Evolutionary conservation across 352 stramenopile genomes (phyloP).

Genomic region (Elongisporangium anandrum): DNA sequence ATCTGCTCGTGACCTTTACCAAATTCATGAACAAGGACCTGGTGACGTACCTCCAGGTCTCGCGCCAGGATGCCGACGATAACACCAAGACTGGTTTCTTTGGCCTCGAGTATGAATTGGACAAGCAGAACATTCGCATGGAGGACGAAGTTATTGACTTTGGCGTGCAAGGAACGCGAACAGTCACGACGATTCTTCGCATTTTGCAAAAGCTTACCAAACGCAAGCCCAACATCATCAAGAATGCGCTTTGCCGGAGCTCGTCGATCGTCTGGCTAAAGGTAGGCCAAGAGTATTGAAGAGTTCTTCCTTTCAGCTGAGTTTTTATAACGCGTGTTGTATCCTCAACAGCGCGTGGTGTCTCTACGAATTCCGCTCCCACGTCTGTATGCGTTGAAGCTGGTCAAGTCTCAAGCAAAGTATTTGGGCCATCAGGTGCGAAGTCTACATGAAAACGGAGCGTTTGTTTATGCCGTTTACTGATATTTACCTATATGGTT

Average conservation of each 20-base stretch:
- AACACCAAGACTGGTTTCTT: slow-evolving; percentile 52
- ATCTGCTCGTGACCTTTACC: slow-evolving; percentile 62
- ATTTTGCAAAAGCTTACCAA: slow-evolving; percentile 84
- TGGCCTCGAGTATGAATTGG: slow-evolving; percentile 51
- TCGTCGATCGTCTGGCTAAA: slow-evolving; percentile 82
- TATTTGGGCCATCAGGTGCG: slow-evolving; percentile 73
- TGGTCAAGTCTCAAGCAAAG: slow-evolving; percentile 83
- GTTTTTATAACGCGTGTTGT: background rate
- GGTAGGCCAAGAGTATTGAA: slow-evolving; percentile 16
- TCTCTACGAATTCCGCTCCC: slow-evolving; percentile 59
- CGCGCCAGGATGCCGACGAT: slow-evolving; percentile 42
- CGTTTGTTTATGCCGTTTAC: background rate
- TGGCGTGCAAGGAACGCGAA: slow-evolving; percentile 57
- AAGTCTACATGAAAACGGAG: too few relatives aligned
- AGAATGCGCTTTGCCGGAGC: slow-evolving; percentile 65
- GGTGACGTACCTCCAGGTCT: slow-evolving; percentile 70
- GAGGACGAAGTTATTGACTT: slow-evolving; percentile 74
- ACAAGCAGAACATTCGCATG: slow-evolving; percentile 52
- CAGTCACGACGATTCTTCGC: slow-evolving; percentile 70
- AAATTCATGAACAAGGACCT: slow-evolving; percentile 89
- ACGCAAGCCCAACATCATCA: slow-evolving; percentile 82
- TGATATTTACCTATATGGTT: too few relatives aligned
- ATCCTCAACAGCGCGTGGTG: slow-evolving; percentile 44
- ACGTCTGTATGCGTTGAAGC: slow-evolving; percentile 73
- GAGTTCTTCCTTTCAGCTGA: too few relatives aligned